Conservation (phyloP, 495 filamentous ascomycete genomes). For the Penicillium daleae region DNA sequence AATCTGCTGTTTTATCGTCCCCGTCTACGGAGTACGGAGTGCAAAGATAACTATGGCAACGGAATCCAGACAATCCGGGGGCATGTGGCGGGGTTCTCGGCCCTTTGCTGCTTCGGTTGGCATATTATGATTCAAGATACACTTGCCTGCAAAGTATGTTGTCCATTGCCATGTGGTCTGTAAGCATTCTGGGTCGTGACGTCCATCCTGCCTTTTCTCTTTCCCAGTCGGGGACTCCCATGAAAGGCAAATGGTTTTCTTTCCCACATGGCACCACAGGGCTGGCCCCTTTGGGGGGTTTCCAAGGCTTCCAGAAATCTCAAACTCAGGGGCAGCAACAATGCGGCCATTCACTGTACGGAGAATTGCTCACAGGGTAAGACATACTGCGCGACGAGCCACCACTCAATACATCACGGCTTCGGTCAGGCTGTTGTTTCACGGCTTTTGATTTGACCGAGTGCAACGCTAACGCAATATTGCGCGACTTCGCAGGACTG, state of each 20-base stretch:
- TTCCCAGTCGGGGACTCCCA: background rate
- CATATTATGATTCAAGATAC: background rate
- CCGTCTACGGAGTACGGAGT: background rate
- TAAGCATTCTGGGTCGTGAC: background rate
- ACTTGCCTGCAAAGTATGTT: background rate
- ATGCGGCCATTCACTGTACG: background rate
- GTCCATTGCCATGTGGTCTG: background rate
- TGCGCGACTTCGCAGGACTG: background rate
- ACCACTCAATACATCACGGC: background rate
- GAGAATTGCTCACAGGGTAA: background rate
- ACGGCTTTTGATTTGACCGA: background rate
- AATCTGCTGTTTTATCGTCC: background rate
- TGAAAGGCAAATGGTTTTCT: background rate
- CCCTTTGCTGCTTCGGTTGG: background rate
- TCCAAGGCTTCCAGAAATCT: constrained; percentile 1
- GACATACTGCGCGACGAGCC: background rate
- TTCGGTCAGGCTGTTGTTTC: constrained; percentile 7
- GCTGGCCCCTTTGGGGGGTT: background rate
- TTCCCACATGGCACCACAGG: constrained; percentile 6
- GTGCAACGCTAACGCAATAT: background rate
- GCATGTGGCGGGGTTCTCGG: background rate
- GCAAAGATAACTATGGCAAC: background rate
- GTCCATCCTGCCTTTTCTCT: background rate
- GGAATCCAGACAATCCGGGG: background rate
- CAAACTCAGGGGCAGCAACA: background rate